Percentiles rank a stretch among this genome's conserved stretches.
phyloP scores from a whole-genome alignment of 73 alveolate species.

The Paraurostyla sp. region DNA sequence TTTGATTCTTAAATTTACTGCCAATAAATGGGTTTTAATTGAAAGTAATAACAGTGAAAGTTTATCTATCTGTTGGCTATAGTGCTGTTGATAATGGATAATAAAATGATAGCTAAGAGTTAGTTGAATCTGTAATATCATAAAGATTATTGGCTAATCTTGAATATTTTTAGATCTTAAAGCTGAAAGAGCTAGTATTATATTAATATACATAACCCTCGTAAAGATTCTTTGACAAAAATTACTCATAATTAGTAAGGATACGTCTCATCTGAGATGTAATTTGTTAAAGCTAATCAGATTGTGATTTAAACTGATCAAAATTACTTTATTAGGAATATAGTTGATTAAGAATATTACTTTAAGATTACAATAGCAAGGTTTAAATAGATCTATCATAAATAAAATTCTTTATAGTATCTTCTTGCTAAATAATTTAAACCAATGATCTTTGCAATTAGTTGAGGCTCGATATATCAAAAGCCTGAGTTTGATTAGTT shows the following conservation, averaged over 20 bases:
- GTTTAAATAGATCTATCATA: neutral
- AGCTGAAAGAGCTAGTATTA: neutral
- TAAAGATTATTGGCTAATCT: constrained; percentile 9
- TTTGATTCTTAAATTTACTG: neutral
- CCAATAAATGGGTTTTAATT: constrained; percentile 41
- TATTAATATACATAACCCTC: neutral
- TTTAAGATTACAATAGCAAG: neutral
- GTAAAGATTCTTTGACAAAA: neutral
- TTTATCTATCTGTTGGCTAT: constrained; percentile 34
- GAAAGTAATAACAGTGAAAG: constrained; percentile 13
- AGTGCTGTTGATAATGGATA: constrained; percentile 39
- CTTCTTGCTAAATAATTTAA: neutral
- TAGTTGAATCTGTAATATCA: neutral
- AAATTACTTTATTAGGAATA: neutral
- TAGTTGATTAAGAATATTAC: neutral
- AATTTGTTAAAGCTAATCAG: neutral
- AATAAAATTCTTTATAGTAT: neutral
- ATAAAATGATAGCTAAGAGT: neutral
- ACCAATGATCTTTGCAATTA: neutral
- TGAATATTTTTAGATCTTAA: neutral
- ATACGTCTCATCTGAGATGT: neutral
- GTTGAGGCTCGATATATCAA: neutral
- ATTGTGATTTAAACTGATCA: neutral
- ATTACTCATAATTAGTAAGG: neutral
- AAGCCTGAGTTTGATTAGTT: neutral